Evolutionary conservation across 352 stramenopile species (phyloP).

Genomic region (Pythium phragmiticola): DNA sequence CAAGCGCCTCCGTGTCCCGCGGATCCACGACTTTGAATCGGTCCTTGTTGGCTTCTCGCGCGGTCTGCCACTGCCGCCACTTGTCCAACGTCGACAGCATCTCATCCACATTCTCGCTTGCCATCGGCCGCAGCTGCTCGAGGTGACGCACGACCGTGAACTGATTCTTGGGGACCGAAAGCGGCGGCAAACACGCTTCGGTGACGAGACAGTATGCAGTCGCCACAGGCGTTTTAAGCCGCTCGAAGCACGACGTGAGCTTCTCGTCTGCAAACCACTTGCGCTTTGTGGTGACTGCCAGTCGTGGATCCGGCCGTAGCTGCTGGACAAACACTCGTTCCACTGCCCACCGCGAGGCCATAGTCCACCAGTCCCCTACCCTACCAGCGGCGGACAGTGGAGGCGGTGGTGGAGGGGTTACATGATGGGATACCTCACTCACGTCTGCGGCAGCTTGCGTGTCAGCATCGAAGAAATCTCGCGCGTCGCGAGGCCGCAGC

Average conservation of each 20-base stretch:
- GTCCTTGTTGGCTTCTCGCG: slow-evolving; percentile 59
- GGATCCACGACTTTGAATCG: slow-evolving; percentile 67
- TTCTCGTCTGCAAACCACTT: slow-evolving; percentile 42
- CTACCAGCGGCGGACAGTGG: not conserved
- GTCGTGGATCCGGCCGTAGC: slow-evolving; percentile 17
- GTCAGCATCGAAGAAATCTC: slow-evolving; percentile 24
- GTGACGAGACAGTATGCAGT: slow-evolving; percentile 47
- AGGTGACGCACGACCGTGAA: slow-evolving; percentile 53
- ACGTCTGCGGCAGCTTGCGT: not conserved
- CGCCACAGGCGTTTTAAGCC: slow-evolving; percentile 39
- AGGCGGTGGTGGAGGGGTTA: slow-evolving; percentile 6
- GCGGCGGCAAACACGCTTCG: slow-evolving; percentile 18
- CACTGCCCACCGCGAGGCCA: slow-evolving; percentile 4
- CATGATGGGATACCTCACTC: not conserved
- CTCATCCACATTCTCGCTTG: slow-evolving; percentile 28
- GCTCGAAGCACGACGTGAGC: slow-evolving; percentile 35
- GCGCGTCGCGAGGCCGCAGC: slow-evolving; percentile 47
- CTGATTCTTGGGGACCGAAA: slow-evolving; percentile 17
- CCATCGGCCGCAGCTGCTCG: slow-evolving; percentile 45
- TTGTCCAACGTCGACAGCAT: slow-evolving; percentile 38
- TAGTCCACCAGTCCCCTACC: slow-evolving; percentile 1
- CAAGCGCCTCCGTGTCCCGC: slow-evolving; percentile 45
- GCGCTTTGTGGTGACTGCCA: not conserved
- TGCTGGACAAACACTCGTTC: slow-evolving; percentile 29
- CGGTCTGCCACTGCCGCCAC: slow-evolving; percentile 52